Base-by-base conservation (phyloP, 441 rosid genomes). In the Euphorbia corollata region DNA sequence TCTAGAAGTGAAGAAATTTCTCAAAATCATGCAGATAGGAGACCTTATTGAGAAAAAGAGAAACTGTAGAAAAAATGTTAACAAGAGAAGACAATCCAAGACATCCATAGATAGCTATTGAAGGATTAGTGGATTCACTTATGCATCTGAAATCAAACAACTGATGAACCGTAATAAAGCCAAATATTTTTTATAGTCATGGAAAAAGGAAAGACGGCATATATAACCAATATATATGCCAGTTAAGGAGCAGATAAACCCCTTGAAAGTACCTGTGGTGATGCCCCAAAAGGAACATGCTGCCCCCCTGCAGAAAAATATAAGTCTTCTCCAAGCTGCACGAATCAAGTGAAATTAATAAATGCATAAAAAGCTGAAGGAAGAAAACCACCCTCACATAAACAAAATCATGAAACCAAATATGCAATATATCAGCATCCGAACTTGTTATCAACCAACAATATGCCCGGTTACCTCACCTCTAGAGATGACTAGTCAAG, bases 241-340 rank as follows among this genome's bases (percentile, higher is more conserved):
- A 23, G 34, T 5, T 23, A 23, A n/a, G 1, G 16, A 57, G 38
- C 10, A 27, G 61, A 15, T 27, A 6, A 56, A 57, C 61, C 64
- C 61, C 5, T 59, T 6, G 39, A 67, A 39, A 43, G 54, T 85
- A 90, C 99, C 93, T 95, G 99, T 41, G 99, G 96, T 41, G 99
- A 91, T 74, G 96, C 89, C 63, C 98, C 98, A 73, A 95, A 91
- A 74, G 95, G 88, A 75, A 95, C 83, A 74, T 75, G 89, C 83
- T 95, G 98, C 20, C 95, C 98, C 68, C 99, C 99, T 54, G 81
- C 79, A 18, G 88, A 80, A 71, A 95, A 95, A 75, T 67, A 79
- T 59, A 95, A 75, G 73, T 88, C 99, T 69, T 88, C 94, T 60
- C 96, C 97, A 72, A 91, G 98, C 99, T 95, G 90, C 66, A 73